These are phyloP conservation scores for Angophora floribunda DNA, from an alignment of 345 rosid genomes.

Conservation along the genomic window DNA sequence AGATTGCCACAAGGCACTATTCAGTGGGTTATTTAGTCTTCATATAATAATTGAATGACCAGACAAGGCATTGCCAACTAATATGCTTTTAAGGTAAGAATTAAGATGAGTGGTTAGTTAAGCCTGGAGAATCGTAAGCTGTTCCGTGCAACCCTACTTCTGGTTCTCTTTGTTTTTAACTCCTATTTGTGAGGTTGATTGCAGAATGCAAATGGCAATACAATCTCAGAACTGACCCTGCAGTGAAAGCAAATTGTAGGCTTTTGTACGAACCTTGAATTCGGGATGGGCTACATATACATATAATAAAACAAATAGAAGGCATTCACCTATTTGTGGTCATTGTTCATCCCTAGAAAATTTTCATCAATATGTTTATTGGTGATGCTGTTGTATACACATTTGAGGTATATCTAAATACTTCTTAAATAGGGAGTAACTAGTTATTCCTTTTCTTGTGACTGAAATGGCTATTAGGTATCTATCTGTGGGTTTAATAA, in stretches of 20 bases:
- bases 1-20: background rate
- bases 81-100: background rate
- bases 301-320: background rate
- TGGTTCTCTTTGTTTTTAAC: background rate
- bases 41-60: background rate
- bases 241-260: background rate
- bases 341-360: background rate
- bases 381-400: background rate
- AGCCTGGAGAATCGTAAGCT: background rate
- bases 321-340: background rate
- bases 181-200: background rate
- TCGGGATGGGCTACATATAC: background rate
- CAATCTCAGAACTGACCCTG: background rate
- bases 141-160: background rate
- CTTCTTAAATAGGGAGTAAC: background rate
- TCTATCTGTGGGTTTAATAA: background rate
- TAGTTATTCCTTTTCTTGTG: background rate
- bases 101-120: background rate
- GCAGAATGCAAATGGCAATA: background rate
- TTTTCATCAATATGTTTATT: background rate
- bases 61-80: background rate
- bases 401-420: background rate
- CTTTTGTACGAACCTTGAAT: background rate
- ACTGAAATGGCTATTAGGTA: background rate
- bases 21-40: background rate